These are phyloP conservation scores for Suhomyces yuchorum DNA, from an alignment of 1,139 yeast species.

Conservation along the genomic window DNA sequence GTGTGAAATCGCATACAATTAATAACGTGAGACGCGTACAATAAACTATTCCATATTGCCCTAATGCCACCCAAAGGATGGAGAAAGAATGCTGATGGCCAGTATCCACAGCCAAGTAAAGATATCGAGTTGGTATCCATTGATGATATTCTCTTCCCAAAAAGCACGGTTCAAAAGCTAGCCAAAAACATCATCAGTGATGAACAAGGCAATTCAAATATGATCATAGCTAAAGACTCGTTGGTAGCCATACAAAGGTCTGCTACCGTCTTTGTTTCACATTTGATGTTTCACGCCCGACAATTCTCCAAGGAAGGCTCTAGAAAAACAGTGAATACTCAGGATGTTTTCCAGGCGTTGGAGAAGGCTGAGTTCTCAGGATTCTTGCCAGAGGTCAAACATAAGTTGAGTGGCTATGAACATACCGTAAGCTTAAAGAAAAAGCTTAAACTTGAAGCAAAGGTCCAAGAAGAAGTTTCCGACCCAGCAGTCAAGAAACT, in stretches of 20 bases:
- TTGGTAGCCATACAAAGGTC: conserved; percentile 67
- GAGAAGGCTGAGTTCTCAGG: conserved; percentile 57
- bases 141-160: conserved; percentile 70
- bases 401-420: conserved; percentile 50
- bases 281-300: conserved; percentile 64
- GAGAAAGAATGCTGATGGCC: conserved; percentile 75
- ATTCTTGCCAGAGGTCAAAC: conserved; percentile 55
- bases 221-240: conserved; percentile 64
- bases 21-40: not conserved
- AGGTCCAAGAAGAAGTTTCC: conserved; percentile 1
- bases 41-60: not conserved
- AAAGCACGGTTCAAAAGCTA: conserved; percentile 58
- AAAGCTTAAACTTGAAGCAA: conserved; percentile 23
- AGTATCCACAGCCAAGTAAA: conserved; percentile 54
- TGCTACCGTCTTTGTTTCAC: conserved; percentile 73
- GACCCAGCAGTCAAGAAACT: conserved; percentile 19
- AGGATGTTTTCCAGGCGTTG: conserved; percentile 63
- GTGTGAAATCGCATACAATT: not conserved
- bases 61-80: conserved; percentile 81
- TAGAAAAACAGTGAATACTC: conserved; percentile 65
- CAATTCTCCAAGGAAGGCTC: conserved; percentile 51
- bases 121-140: conserved; percentile 63
- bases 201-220: conserved; percentile 28
- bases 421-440: conserved; percentile 43
- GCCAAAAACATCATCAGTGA: conserved; percentile 47